Conservation (phyloP, 2,329 filamentous ascomycete genomes). For the Allantophomopsis lycopodina region DNA sequence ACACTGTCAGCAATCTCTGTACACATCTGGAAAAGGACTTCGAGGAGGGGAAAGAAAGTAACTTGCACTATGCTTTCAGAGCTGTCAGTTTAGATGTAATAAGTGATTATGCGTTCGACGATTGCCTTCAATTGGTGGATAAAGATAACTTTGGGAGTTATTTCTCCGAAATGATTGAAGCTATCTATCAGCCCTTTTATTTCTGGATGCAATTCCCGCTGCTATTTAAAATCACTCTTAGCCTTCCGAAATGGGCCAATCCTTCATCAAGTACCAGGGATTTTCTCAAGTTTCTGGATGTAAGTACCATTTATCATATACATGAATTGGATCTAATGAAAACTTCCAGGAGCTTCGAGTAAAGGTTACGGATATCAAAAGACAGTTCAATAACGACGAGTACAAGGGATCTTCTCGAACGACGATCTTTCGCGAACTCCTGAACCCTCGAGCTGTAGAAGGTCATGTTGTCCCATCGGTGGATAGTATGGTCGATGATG, state of each 20-base stretch:
- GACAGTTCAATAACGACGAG: background rate
- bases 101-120: conserved; percentile 17
- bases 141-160: conserved; percentile 6
- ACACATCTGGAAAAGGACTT: conserved; percentile 4
- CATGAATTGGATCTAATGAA: too few relatives aligned
- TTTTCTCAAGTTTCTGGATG: too few relatives aligned
- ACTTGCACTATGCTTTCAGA: conserved; percentile 13
- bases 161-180: conserved; percentile 12
- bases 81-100: conserved; percentile 14
- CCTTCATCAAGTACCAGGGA: too few relatives aligned
- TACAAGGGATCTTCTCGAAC: conserved; percentile 6
- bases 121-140: conserved; percentile 15
- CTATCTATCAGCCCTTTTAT: conserved; percentile 10
- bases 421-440: conserved; percentile 17
- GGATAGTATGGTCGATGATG: conserved; percentile 6
- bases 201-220: conserved; percentile 11
- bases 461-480: conserved; percentile 6
- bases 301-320: too few relatives aligned
- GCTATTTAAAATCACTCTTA: conserved; percentile 5
- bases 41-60: conserved; percentile 6
- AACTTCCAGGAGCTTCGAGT: background rate
- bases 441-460: conserved; percentile 7
- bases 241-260: too few relatives aligned
- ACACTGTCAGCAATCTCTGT: conserved; percentile 11
- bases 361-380: conserved; percentile 5